Evolutionary conservation across 192 early-diverging fungal species (phyloP), one percentile per base, ranked within the genome.

Genomic region (Coemansia javaensis): DNA sequence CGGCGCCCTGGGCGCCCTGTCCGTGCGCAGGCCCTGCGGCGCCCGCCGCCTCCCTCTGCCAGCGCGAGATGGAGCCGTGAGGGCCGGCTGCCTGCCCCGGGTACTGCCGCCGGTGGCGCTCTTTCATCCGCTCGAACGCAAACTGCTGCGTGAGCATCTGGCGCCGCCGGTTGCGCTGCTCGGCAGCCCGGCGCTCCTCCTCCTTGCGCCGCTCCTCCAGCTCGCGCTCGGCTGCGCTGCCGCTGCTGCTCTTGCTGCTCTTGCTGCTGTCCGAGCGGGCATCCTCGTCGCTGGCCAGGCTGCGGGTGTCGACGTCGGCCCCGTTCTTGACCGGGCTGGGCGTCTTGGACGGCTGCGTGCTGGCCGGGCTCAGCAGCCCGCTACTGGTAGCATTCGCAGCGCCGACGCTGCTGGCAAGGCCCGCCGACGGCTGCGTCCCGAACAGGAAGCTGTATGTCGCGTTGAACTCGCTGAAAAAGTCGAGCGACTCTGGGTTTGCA

Each of bases 41-140:
- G 10, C 27, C 54, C 17, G 52, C 43, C 4, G 57, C 50, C 15
- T 73, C 69, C 35, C 43, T 54, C 35, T 73, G 69, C 69, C 62
- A 66, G 41, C 69, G 69, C 31, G 44, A 44, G 34, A 66, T 50
- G 50, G 43, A 50, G 32, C 39, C 39, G 17, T 38, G 46, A 16
- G 47, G 32, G 22, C 35, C 49, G 10, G 48, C 23, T 14, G 44
- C 44, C 50, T 65, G 59, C 0, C 50, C 33, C 4, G 62, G 62
- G 24, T 27, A 46, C 53, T 73, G 69, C 4, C 59, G 54, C 32
- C 65, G 59, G 32, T 75, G 71, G 16, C 71, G 71, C 44, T 75
- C 71, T 47, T 75, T 75, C 71, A 75, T 75, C 15, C 71, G 59
- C 64, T 75, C 71, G 56, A 75, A 75, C 2, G 71, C 71, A 3